phyloP scores from a whole-genome alignment of 176 grass and related monocot species.

The Cenchrus fungigraminus region DNA sequence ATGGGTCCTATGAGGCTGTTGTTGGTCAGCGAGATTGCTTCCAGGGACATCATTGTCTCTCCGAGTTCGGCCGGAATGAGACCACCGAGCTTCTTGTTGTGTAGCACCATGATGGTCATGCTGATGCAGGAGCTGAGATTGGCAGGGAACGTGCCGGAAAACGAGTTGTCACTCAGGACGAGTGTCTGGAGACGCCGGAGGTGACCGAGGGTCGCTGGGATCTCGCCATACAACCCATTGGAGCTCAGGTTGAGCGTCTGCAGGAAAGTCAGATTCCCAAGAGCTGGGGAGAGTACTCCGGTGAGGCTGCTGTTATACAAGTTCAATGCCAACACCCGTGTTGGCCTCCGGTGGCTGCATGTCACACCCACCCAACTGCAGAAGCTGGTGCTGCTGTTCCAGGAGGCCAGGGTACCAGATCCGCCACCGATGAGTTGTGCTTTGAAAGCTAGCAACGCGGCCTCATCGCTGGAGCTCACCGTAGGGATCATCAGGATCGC shows the following conservation, averaged over 20 bases:
- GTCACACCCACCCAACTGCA: constrained; percentile 5
- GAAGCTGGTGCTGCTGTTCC: not conserved
- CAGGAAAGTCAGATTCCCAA: constrained; percentile 3
- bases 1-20: not conserved
- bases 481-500: not conserved
- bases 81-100: not conserved
- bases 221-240: constrained; percentile 2
- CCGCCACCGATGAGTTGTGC: not conserved
- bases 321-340: not conserved
- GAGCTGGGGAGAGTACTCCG: not conserved
- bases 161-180: not conserved
- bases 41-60: not conserved
- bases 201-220: constrained; percentile 16
- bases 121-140: constrained; percentile 24
- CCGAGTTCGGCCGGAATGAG: not conserved
- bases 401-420: not conserved
- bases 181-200: not conserved
- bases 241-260: not conserved
- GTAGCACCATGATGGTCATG: not conserved
- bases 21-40: not conserved
- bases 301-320: not conserved
- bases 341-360: not conserved
- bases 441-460: not conserved
- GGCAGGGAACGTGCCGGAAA: not conserved
- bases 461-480: not conserved